Evolutionary conservation across 306 rosid genomes (phyloP).

Genomic region (Psophocarpus tetragonolobus): DNA sequence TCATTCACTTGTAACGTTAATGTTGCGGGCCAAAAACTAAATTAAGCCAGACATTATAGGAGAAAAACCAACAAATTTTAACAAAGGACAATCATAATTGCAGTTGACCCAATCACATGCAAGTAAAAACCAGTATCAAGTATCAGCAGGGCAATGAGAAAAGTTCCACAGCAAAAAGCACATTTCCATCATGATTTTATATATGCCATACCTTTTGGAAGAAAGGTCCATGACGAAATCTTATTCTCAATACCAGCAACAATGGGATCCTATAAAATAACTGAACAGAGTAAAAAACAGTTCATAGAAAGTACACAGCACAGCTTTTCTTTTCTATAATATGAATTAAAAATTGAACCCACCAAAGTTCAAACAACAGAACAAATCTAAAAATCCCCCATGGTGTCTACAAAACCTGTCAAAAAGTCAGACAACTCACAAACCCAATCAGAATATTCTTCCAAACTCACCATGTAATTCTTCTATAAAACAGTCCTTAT

Average conservation of each 20-base stretch:
- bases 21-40: constrained; percentile 3
- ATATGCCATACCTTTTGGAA: constrained; percentile 84
- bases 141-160: not conserved
- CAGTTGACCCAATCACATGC: not conserved
- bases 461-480: constrained; percentile 1
- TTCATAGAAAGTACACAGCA: constrained; percentile 20
- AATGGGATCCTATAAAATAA: constrained; percentile 75
- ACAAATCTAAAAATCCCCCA: not conserved
- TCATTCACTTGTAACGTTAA: not conserved
- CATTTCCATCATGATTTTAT: constrained; percentile 8
- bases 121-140: not conserved
- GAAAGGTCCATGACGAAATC: constrained; percentile 95
- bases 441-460: constrained; percentile 20
- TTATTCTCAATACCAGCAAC: constrained; percentile 92
- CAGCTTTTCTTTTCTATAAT: not conserved
- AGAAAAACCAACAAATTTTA: constrained; percentile 3
- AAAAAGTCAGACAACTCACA: constrained; percentile 10
- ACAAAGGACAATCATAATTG: constrained; percentile 12
- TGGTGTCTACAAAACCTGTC: constrained; percentile 4
- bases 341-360: not conserved
- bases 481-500: not conserved
- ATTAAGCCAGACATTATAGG: not conserved
- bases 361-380: not conserved
- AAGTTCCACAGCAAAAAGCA: not conserved
- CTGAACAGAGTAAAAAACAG: constrained; percentile 25